Evolutionary conservation across 139 green algal species (phyloP), one percentile per base, ranked within the genome.

Genomic region (Chlamydomonas incerta): DNA sequence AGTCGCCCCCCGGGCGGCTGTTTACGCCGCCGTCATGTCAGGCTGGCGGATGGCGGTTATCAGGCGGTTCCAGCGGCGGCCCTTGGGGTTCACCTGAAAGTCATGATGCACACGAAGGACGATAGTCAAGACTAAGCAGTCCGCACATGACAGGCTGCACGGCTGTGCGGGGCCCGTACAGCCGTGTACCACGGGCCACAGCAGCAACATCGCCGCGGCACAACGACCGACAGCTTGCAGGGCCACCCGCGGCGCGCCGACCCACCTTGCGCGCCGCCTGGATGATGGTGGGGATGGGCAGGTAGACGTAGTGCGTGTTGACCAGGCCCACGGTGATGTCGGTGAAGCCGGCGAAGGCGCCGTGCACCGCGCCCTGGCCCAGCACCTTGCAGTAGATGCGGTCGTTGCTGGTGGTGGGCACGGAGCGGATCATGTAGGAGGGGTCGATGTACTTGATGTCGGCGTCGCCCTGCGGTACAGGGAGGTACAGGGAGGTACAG

Each of bases 391-490:
- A 98, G 88, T 97, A 97, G 87, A 98, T 95, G 88, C 95, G 96
- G 90, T 98, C 95, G 67, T 92, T 96, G 60, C 91, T 95, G 84
- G 95, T 98, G 72, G 95, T 97, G 17, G 95, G 94, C 73, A 98
- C 96, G 62, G 97, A 96, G 52, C 97, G 92, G 81, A 99, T 98
- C 95, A 99, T 98, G 95, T 99, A 99, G 18, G 92, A 94, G 57
- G 96, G 96, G 81, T 98, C 97, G 79, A 99, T 99, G 92, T 98
- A 98, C 92, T 99, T 99, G 74, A 99, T 90, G 66, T 98, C 95
- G 9, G 90, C 89, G 41, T 93, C 87, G 28, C 88, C 92, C 92
- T 95, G 89, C 28, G 20, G 34, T 33, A 68, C 41, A 50, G 41
- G 41, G 41, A n/a, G n/a, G n/a, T n/a, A n/a, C n/a, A n/a, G n/a